These are phyloP conservation scores for Pinus albicaulis DNA, from an alignment of 75 land plant species.

Conservation along the genomic window DNA sequence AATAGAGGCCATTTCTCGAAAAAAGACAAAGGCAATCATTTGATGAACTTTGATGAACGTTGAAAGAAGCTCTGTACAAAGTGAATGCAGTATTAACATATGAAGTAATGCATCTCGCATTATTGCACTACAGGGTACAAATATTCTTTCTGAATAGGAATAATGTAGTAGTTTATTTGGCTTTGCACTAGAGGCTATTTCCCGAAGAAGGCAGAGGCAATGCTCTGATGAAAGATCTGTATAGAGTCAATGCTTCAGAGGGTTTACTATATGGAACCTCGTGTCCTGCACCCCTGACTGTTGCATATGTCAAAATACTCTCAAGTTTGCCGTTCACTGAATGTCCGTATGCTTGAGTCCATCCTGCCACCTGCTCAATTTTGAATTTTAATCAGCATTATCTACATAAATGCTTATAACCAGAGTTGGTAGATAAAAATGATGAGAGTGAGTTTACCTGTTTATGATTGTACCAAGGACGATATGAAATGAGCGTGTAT, in stretches of 20 bases:
- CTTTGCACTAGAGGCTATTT: too few relatives aligned
- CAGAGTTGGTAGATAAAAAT: neutral
- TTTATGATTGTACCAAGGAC: conserved; percentile 15
- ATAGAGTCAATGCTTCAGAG: conserved; percentile 27
- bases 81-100: too few relatives aligned
- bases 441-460: neutral
- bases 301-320: conserved; percentile 23
- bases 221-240: conserved; percentile 17
- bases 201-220: neutral
- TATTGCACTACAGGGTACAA: too few relatives aligned
- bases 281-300: conserved; percentile 45
- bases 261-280: conserved; percentile 44
- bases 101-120: too few relatives aligned
- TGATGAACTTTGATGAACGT: too few relatives aligned
- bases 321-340: conserved; percentile 14
- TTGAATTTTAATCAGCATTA: neutral
- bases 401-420: too few relatives aligned
- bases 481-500: neutral
- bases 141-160: too few relatives aligned
- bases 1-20: too few relatives aligned
- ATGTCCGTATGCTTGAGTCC: conserved; percentile 23
- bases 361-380: conserved; percentile 22
- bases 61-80: too few relatives aligned
- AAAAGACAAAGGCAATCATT: too few relatives aligned
- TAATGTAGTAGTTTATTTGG: too few relatives aligned